These are phyloP conservation scores for Chalciporus sp. DNA, from an alignment of 1,284 basidiomycete species.

Conservation along the genomic window DNA sequence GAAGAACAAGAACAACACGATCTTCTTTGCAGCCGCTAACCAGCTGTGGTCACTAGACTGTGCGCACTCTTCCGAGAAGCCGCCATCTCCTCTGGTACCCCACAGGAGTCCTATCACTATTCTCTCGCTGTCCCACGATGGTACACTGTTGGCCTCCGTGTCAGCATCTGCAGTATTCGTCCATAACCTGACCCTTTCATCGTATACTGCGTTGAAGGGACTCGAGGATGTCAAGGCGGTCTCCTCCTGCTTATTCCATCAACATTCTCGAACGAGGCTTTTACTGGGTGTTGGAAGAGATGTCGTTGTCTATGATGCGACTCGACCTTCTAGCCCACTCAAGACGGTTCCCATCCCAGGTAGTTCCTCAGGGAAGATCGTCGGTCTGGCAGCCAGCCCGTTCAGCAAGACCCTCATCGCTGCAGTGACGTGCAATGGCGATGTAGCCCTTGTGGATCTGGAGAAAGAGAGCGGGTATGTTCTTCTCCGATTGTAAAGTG, in stretches of 20 bases:
- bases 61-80: slow-evolving; percentile 44
- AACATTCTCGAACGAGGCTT: slow-evolving; percentile 57
- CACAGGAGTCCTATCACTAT: slow-evolving; percentile 57
- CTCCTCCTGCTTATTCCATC: slow-evolving; percentile 57
- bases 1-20: slow-evolving; percentile 45
- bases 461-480: slow-evolving; percentile 73
- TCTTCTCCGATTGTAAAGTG: background rate
- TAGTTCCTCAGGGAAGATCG: slow-evolving; percentile 45
- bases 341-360: slow-evolving; percentile 55
- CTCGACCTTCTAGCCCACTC: slow-evolving; percentile 53
- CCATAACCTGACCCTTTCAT: slow-evolving; percentile 51
- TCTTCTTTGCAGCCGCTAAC: slow-evolving; percentile 51
- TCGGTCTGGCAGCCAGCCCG: slow-evolving; percentile 62
- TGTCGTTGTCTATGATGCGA: slow-evolving; percentile 63
- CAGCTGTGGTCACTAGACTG: slow-evolving; percentile 67
- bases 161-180: slow-evolving; percentile 56
- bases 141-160: slow-evolving; percentile 57
- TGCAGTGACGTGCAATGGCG: slow-evolving; percentile 53
- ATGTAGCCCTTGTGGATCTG: slow-evolving; percentile 61
- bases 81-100: slow-evolving; percentile 58
- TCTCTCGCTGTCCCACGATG: slow-evolving; percentile 60
- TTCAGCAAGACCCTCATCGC: slow-evolving; percentile 73
- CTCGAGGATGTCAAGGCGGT: slow-evolving; percentile 43
- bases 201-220: slow-evolving; percentile 56
- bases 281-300: slow-evolving; percentile 56